Evolutionary conservation across 2,329 filamentous ascomycete genomes (phyloP), one percentile per base, ranked within the genome.

Genomic region (Arthrocladium fulminans): DNA sequence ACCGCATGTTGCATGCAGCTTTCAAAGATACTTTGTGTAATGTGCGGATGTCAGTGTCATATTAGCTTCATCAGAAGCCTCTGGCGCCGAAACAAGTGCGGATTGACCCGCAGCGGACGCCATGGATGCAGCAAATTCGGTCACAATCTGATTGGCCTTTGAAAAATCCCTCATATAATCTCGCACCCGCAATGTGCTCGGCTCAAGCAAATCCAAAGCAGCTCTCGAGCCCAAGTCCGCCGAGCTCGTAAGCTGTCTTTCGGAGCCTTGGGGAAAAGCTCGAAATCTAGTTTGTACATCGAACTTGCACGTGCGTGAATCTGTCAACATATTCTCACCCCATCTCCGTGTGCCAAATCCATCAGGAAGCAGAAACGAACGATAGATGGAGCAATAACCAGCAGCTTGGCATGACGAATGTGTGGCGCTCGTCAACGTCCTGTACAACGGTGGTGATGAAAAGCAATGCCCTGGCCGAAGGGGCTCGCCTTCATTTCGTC

Each of bases 91-190:
- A 24, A 3, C 6, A 2, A 35, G 25, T 20, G 15, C 42, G 42
- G 42, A 12, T 24, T 45, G 42, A 23, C 17, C 42, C 42, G 42
- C 12, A 24, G 2, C 12, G 12, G 39, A 6, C 24, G 24, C 19
- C 25, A 19, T 8, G 30, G 24, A 13, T 47, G 13, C 15, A n/a
- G 19, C 7, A 22, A n/a, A 34, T n/a, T 45, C 17, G 22, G 42
- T 19, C 5, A 10, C 13, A 27, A 25, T 34, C 12, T 38, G 45
- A 58, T 58, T 57, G 48, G 54, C 48, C 40, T 20, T 25, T 40
- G 24, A 38, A 50, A 57, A 55, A 54, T 57, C 41, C 56, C 50
- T 55, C 51, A 56, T 54, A 55, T 29, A 51, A 51, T 44, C 17
- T 13, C 12, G 17, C 40, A 32, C 40, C 34, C 32, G 34, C 49